Percentiles rank a stretch among this genome's conserved stretches.
phyloP scores from a whole-genome alignment of 2,329 filamentous ascomycete species.

The Lasiodiplodia sp. region DNA sequence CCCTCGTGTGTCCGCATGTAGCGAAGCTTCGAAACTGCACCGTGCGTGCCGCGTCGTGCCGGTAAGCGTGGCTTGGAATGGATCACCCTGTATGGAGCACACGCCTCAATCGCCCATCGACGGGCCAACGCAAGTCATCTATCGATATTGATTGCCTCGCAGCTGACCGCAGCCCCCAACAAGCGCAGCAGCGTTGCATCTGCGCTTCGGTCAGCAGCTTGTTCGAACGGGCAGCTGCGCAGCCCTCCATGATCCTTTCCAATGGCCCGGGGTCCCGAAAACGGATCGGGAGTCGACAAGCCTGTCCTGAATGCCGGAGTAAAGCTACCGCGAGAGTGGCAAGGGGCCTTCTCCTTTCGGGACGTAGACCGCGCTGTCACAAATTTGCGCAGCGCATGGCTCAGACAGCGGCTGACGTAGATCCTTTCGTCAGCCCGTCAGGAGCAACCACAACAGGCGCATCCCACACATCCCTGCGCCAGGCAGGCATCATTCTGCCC shows the following conservation, averaged over 20 bases:
- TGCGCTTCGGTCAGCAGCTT: constrained; percentile 11
- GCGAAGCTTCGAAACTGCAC: constrained; percentile 31
- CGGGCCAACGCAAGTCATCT: constrained; percentile 26
- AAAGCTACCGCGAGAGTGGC: constrained; percentile 20
- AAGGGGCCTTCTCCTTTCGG: constrained; percentile 27
- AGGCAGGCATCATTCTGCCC: constrained; percentile 14
- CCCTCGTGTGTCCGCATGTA: constrained; percentile 20
- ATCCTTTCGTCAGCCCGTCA: constrained; percentile 32
- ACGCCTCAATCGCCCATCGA: constrained; percentile 14
- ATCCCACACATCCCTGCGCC: constrained; percentile 24
- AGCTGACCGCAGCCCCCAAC: constrained; percentile 20
- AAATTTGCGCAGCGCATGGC: constrained; percentile 30
- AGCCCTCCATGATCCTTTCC: constrained; percentile 3
- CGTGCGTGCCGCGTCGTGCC: constrained; percentile 29
- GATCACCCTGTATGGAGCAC: constrained; percentile 28
- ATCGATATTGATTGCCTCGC: constrained; percentile 27
- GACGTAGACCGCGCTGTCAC: constrained; percentile 28
- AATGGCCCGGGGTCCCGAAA: constrained; percentile 16
- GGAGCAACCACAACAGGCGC: constrained; percentile 25
- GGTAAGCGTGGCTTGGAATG: constrained; percentile 29
- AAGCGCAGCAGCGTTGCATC: constrained; percentile 17
- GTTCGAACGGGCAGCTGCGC: constrained; percentile 27
- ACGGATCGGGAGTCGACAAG: constrained; percentile 14
- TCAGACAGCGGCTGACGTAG: constrained; percentile 30
- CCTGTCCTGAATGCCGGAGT: constrained; percentile 24